Evolutionary conservation across 768 basidiomycete genomes (phyloP), one percentile per base, ranked within the genome.

Genomic region (Candolleomyces eurysporus): DNA sequence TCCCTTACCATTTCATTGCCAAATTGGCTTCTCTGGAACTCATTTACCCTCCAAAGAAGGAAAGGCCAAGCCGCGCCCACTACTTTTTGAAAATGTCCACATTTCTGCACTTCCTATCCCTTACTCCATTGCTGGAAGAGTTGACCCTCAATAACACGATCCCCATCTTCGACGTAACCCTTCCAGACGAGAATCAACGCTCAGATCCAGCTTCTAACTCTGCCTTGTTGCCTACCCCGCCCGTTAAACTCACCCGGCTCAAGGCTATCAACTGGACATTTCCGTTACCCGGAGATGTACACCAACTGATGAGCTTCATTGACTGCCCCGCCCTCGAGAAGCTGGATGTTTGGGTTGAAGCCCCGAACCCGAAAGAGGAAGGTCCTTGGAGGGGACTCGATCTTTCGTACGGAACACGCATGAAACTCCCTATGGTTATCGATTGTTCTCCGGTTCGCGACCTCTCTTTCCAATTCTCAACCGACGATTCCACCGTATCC

Each of bases 191-290:
- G 6, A 5, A 36, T 36, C 39, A 55, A 55, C 30, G 59, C 51
- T 30, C 36, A 36, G 36, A 36, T 36, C 36, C 11, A 36, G 8
- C 52, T 46, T 39, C 62, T n/a, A 48, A 48, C 40, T 57, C 57
- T 30, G 32, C 32, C 57, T 19, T 61, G 49, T 60, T 60, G n/a
- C 61, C 63, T 46, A 67, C 67, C 67, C 43, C 63, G 32, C 64
- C 74, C 31, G 63, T 79, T 55, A 69, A 69, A 55, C 73, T 85
- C 39, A 68, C 65, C 4, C 71, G 74, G 59, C 67, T 85, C 59
- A 79, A 73, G 56, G 69, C 64, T n/a, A 66, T 85, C 48, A 78
- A 80, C 36, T 84, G 82, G 81, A 79, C 75, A 49, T 79, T 74
- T 61, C 80, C 80, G 17, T 77, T 71, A 54, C 68, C 76, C 50